Evolutionary conservation across 2,329 filamentous ascomycete species (phyloP).

Genomic region (Botrytis fabae): DNA sequence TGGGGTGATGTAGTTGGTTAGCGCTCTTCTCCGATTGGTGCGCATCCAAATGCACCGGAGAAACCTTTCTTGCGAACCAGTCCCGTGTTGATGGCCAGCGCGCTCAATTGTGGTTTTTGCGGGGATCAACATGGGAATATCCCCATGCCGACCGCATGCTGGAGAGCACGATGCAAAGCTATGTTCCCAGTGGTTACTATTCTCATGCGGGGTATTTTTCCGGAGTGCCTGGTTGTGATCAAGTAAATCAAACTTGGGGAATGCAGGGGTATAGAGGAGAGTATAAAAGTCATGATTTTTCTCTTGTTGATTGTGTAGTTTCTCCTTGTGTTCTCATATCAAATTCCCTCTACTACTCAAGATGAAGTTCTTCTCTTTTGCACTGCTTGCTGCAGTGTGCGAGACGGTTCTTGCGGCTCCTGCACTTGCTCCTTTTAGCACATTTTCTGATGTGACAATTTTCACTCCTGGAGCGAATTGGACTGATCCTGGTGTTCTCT

Average conservation of each 20-base stretch:
- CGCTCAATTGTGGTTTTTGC: neutral
- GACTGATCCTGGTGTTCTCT: constrained; percentile 38
- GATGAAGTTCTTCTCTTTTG: constrained; percentile 33
- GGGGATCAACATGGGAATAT: neutral
- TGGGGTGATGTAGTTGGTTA: neutral
- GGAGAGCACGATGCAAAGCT: neutral
- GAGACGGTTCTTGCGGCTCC: constrained; percentile 30
- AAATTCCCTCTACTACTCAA: neutral
- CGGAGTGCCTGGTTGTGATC: neutral
- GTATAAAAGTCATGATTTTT: constrained; percentile 14
- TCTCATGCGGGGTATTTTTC: constrained; percentile 19
- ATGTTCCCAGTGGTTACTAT: neutral
- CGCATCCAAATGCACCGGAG: constrained; percentile 11
- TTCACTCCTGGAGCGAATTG: constrained; percentile 37
- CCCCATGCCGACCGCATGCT: neutral
- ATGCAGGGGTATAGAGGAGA: neutral
- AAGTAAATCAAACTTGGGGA: constrained; percentile 1
- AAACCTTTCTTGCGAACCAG: constrained; percentile 16
- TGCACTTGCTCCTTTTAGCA: constrained; percentile 30
- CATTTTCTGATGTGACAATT: constrained; percentile 37
- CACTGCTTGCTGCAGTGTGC: constrained; percentile 28
- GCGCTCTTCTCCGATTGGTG: constrained; percentile 12
- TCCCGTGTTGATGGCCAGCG: constrained; percentile 6
- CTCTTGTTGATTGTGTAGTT: neutral
- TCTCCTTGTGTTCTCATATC: neutral